These are phyloP conservation scores for Microbotryum lychnidis-dioicae DNA, from an alignment of 1,284 basidiomycete genomes.

Conservation along the genomic window DNA sequence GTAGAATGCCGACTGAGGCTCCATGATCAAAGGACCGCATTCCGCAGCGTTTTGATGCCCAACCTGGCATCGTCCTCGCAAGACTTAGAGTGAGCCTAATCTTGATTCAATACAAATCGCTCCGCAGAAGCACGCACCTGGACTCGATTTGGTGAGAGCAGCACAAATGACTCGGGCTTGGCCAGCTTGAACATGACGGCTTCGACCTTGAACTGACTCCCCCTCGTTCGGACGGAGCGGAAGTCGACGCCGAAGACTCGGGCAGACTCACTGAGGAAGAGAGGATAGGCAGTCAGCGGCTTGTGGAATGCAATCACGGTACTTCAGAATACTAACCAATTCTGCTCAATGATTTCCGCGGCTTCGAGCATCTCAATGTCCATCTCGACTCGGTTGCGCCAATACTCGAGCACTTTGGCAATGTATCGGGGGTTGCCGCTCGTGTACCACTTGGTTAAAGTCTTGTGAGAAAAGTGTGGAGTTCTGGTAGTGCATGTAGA, in stretches of 20 bases:
- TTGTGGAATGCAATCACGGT: not conserved
- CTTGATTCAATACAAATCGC: not conserved
- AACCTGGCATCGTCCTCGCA: conserved; percentile 50
- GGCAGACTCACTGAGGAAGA: conserved; percentile 69
- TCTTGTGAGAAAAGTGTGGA: conserved; percentile 62
- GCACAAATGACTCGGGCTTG: conserved; percentile 88
- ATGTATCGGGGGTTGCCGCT: conserved; percentile 53
- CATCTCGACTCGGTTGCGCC: conserved; percentile 55
- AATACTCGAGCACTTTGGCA: conserved; percentile 55
- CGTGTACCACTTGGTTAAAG: conserved; percentile 65
- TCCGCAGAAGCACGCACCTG: conserved; percentile 51
- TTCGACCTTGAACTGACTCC: conserved; percentile 97
- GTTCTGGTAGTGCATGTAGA: conserved; percentile 46
- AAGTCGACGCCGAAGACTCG: conserved; percentile 96
- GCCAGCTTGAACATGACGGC: conserved; percentile 95
- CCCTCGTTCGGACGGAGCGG: conserved; percentile 85
- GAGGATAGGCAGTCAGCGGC: not conserved
- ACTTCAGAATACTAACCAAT: conserved; percentile 53
- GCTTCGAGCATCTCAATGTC: conserved; percentile 69
- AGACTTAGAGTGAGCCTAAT: not conserved
- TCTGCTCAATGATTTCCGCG: conserved; percentile 75
- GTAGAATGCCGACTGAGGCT: conserved; percentile 87
- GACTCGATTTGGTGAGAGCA: conserved; percentile 74
- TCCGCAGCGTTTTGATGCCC: conserved; percentile 95
- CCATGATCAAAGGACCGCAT: conserved; percentile 87